Conservation (phyloP, 2,329 filamentous ascomycete genomes). For the Ophiostoma novo-ulmi region DNA sequence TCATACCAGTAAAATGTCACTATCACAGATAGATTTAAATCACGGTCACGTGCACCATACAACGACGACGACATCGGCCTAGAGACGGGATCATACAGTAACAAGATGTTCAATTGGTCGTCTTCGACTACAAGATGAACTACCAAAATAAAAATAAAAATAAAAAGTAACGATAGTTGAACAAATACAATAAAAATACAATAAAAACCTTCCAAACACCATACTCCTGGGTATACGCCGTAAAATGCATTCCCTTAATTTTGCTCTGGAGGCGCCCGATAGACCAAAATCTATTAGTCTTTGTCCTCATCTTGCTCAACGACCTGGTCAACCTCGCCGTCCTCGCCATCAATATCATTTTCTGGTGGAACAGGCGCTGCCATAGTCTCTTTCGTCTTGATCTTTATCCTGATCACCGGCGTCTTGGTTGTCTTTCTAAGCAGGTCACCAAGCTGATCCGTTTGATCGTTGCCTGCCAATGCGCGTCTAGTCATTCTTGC, state of each 20-base stretch:
- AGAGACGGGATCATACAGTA: not conserved
- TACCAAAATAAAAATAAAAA: not conserved
- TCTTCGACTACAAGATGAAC: not conserved
- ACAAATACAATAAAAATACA: not conserved
- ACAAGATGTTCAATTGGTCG: not conserved
- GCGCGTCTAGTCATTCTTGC: not conserved
- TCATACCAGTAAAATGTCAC: not conserved
- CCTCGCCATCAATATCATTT: not conserved
- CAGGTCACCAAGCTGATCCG: not conserved
- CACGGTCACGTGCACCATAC: not conserved
- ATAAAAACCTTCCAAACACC: not conserved
- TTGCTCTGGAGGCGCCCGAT: not conserved
- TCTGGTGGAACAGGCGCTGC: not conserved
- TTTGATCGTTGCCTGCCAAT: not conserved
- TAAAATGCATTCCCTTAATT: not conserved
- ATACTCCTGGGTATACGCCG: conserved; percentile 14
- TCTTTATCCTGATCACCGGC: not conserved
- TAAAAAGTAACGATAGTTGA: not conserved
- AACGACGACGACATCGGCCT: not conserved
- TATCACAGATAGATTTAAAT: not conserved
- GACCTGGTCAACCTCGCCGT: not conserved
- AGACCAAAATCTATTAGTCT: not conserved
- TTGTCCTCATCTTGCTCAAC: not conserved
- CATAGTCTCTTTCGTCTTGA: not conserved
- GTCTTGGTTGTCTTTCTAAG: not conserved